A percentile compares a stretch with the other conserved stretches of the same genome.
phyloP scores from a whole-genome alignment of 805 yeast genomes.

The Starmerella davenportii region DNA sequence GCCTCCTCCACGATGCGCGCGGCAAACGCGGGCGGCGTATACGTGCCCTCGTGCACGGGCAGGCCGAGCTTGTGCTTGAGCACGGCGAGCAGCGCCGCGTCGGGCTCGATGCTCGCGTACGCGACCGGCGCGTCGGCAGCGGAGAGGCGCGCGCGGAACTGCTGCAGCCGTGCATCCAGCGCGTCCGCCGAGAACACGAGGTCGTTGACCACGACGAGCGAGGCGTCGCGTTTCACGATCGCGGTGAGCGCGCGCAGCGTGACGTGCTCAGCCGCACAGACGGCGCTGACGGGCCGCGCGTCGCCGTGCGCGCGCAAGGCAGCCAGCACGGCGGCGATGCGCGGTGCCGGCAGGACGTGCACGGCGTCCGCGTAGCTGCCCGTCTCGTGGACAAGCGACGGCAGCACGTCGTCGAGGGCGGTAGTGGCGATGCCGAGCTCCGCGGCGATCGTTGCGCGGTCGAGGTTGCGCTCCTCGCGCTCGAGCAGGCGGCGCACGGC shows the following conservation, averaged over 20 bases:
- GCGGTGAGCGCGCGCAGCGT: conserved; percentile 9
- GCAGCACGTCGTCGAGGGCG: not conserved
- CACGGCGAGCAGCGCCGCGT: conserved; percentile 3
- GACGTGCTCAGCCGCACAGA: conserved; percentile 5
- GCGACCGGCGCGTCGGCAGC: conserved; percentile 4
- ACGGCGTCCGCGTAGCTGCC: conserved; percentile 2
- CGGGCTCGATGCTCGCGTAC: conserved; percentile 6
- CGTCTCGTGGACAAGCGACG: not conserved
- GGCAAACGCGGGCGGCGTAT: conserved; percentile 3
- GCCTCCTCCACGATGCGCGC: not conserved
- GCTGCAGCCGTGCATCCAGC: conserved; percentile 2
- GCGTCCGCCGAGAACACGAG: conserved; percentile 7
- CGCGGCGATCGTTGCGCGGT: conserved; percentile 1
- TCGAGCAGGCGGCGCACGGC: not conserved
- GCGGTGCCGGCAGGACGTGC: conserved; percentile 1
- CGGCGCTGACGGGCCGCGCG: not conserved
- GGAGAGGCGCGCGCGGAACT: conserved; percentile 3
- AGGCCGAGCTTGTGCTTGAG: conserved; percentile 5
- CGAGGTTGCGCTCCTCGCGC: not conserved
- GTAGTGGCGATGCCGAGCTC: not conserved
- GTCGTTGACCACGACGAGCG: conserved; percentile 5
- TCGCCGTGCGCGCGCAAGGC: not conserved
- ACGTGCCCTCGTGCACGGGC: conserved; percentile 1
- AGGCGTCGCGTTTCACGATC: conserved; percentile 3
- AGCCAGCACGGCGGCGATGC: not conserved